Evolutionary conservation across 2,329 filamentous ascomycete species (phyloP), one percentile per base, ranked within the genome.

Genomic region (Chrysoporthe cubensis): DNA sequence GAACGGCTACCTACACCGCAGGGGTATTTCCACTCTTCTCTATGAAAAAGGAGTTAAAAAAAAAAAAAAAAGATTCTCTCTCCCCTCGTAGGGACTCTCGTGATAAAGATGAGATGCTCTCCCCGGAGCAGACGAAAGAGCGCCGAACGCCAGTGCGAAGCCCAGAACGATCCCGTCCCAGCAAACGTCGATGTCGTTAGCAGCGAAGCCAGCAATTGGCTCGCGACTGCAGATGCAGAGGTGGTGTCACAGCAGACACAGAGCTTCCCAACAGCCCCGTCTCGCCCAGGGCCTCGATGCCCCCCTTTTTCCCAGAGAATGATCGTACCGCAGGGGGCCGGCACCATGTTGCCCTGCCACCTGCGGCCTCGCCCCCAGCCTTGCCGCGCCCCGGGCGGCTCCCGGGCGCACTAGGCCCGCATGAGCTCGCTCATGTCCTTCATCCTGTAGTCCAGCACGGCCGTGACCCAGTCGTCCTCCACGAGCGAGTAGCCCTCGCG

Each of bases 401-500:
- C 52, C 32, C 64, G 43, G 26, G 59, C 57, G 46, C 57, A 63
- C 67, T 71, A 73, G 1, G 68, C 67, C 70, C 75, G 76, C 78
- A 85, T 88, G 52, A 88, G 79, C 75, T 85, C 83, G 50, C 81
- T 76, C 83, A 90, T 85, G 71, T 89, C 87, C 72, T 84, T 84
- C 83, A 90, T 82, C 66, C 88, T 80, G 77, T 90, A 90, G 74
- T 89, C 88, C 73, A 87, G 77, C 65, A 89, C 80, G 0, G 87
- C 84, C 21, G 87, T 90, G 71, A 83, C 74, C 89, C 89, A 91
- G 75, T 90, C 87, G 72, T 90, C 88, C 69, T 83, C 77, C 21
- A 91, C 78, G 34, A 91, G 77, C 2, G 85, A 84, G 74, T 91
- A 91, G 14, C 83, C 82, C 79, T 91, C 89, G 43, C 78, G 80